A percentile compares a stretch with the other conserved stretches of the same genome.
Conservation (phyloP, 2,329 filamentous ascomycete genomes). For the Gnomoniopsis sp. region DNA sequence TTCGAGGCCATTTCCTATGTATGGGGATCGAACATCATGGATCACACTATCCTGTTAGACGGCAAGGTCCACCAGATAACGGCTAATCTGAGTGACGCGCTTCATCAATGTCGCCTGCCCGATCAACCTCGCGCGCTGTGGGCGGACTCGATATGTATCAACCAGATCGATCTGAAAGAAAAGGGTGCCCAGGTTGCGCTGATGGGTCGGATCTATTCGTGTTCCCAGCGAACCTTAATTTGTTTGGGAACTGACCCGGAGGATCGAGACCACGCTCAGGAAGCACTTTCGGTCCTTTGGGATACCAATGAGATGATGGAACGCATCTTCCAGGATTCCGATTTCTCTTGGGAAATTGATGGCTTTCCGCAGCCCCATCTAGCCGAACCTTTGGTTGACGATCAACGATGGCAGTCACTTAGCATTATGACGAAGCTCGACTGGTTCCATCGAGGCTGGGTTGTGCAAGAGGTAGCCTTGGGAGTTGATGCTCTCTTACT, state of each 20-base stretch:
- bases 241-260: not conserved
- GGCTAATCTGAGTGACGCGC: not conserved
- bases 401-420: not conserved
- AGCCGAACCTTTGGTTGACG: not conserved
- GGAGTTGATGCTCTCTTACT: not conserved
- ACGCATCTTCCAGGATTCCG: no score
- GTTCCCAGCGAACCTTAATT: not conserved
- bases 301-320: not conserved
- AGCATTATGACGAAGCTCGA: not conserved
- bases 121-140: not conserved
- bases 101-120: not conserved
- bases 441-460: slow-evolving; percentile 2
- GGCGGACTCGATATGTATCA: slow-evolving; percentile 2
- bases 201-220: not conserved
- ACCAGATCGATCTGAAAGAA: not conserved
- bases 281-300: not conserved
- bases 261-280: not conserved
- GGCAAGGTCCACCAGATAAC: not conserved
- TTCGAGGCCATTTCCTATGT: slow-evolving; percentile 6
- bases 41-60: not conserved
- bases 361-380: not conserved
- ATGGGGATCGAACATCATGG: not conserved
- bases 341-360: not conserved
- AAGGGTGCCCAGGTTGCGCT: not conserved
- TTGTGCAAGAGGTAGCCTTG: slow-evolving; percentile 4